phyloP scores from a whole-genome alignment of 2,329 filamentous ascomycete genomes.

The Phaeoacremonium minimum region DNA sequence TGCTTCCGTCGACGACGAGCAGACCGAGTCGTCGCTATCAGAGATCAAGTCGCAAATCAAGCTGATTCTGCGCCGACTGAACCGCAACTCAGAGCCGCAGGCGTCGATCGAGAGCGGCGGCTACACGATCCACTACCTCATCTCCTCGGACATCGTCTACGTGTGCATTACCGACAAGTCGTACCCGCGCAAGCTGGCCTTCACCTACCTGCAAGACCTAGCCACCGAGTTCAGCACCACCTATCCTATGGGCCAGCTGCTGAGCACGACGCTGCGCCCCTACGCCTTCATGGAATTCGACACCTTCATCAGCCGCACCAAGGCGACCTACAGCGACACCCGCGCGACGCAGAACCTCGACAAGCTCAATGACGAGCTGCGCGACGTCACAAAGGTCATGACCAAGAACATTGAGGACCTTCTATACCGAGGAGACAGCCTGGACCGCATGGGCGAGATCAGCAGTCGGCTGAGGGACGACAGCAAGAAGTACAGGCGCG shows the following conservation, averaged over 20 bases:
- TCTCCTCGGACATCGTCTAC: conserved; percentile 81
- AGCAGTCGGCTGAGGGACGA: conserved; percentile 84
- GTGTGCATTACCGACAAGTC: conserved; percentile 89
- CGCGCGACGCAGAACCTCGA: conserved; percentile 89
- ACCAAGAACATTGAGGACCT: conserved; percentile 99
- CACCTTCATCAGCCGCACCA: conserved; percentile 90
- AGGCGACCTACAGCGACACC: conserved; percentile 89
- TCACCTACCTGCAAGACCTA: conserved; percentile 95
- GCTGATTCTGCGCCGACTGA: conserved; percentile 82
- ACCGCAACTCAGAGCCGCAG: conserved; percentile 83
- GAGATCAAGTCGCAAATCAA: conserved; percentile 91
- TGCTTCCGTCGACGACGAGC: conserved; percentile 70
- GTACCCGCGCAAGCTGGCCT: conserved; percentile 96
- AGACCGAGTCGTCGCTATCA: conserved; percentile 69
- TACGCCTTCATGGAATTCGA: conserved; percentile 99
- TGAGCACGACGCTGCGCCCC: conserved; percentile 71
- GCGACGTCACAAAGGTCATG: conserved; percentile 98
- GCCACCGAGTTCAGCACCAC: conserved; percentile 85
- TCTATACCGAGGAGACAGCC: conserved; percentile 86
- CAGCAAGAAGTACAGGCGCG: conserved; percentile 87
- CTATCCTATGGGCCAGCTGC: conserved; percentile 71
- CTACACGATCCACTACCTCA: conserved; percentile 89
- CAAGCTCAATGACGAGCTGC: conserved; percentile 92
- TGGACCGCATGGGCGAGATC: conserved; percentile 97
- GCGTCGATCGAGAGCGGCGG: conserved; percentile 82